Evolutionary conservation across 2,329 filamentous ascomycete genomes (phyloP).

Genomic region (Exophiala phaeomuriformis): DNA sequence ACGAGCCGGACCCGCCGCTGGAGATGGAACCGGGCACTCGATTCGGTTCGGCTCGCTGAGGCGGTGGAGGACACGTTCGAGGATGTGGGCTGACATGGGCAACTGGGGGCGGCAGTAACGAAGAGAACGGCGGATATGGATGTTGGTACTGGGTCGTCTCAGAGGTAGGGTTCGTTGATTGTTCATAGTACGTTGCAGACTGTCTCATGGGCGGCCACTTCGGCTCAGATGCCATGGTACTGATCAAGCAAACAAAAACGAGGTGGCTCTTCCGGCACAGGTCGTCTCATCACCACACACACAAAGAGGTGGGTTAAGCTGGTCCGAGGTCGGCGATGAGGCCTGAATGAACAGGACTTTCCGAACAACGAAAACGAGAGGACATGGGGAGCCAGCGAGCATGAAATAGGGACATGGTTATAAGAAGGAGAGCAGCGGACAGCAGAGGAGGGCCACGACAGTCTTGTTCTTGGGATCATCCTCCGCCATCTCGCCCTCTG

Average conservation of each 20-base stretch:
- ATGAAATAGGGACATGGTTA: slow-evolving; percentile 20
- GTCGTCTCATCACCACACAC: slow-evolving; percentile 12
- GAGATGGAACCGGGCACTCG: slow-evolving; percentile 23
- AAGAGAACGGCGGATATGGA: slow-evolving; percentile 3
- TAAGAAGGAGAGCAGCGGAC: slow-evolving; percentile 9
- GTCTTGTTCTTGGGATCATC: slow-evolving; percentile 6
- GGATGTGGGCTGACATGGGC: slow-evolving; percentile 13
- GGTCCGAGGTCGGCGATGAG: not conserved
- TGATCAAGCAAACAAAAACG: not conserved
- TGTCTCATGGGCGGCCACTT: slow-evolving; percentile 18
- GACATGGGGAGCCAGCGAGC: slow-evolving; percentile 17
- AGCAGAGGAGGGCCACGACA: slow-evolving; percentile 10
- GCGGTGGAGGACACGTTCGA: slow-evolving; percentile 1
- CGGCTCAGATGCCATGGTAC: slow-evolving; percentile 11
- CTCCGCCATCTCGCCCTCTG: slow-evolving; percentile 1
- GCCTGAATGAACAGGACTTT: slow-evolving; percentile 8
- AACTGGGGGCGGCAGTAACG: slow-evolving; percentile 5
- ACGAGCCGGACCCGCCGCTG: slow-evolving; percentile 23
- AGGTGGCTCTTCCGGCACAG: not conserved
- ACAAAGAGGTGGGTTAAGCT: not conserved
- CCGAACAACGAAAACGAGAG: slow-evolving; percentile 10
- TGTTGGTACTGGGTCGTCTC: slow-evolving; percentile 1
- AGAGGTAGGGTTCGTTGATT: slow-evolving; percentile 1
- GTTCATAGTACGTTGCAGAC: slow-evolving; percentile 12
- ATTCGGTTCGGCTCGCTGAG: slow-evolving; percentile 8